Percentiles rank a stretch among this genome's conserved stretches.
Conservation (phyloP, 495 filamentous ascomycete species). For the Hypoxylon crocopeplum region DNA sequence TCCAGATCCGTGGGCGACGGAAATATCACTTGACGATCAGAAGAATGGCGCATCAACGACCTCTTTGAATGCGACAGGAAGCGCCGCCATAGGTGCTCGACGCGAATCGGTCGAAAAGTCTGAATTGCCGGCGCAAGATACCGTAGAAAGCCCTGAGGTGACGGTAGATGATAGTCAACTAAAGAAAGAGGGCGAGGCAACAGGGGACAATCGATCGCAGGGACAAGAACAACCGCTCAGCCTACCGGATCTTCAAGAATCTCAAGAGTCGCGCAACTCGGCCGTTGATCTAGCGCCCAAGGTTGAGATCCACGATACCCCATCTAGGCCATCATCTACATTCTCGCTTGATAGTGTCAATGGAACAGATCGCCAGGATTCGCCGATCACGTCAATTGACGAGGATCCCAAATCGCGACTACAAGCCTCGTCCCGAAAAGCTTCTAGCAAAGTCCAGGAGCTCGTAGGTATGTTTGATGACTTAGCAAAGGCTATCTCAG, state of each 20-base stretch:
- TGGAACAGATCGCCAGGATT: conserved; percentile 50
- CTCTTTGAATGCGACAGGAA: conserved; percentile 5
- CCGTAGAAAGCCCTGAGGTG: neutral
- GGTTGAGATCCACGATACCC: conserved; percentile 29
- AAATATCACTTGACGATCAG: conserved; percentile 35
- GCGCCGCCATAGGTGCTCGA: neutral
- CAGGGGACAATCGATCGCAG: neutral
- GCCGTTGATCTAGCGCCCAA: conserved; percentile 9
- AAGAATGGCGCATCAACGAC: neutral
- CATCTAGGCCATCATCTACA: conserved; percentile 49
- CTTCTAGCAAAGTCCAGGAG: conserved; percentile 53
- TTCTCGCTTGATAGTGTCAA: conserved; percentile 51
- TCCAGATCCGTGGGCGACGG: conserved; percentile 58
- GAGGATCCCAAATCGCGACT: conserved; percentile 50
- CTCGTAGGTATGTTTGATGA: conserved; percentile 57
- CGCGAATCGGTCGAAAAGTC: neutral
- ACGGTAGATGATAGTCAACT: neutral
- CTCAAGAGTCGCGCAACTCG: conserved; percentile 5
- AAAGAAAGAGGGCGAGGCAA: neutral
- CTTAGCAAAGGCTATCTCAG: conserved; percentile 45
- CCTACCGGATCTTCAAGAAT: neutral
- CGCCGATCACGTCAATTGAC: conserved; percentile 61
- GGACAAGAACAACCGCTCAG: neutral
- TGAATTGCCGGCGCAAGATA: neutral
- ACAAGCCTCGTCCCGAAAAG: conserved; percentile 32